A percentile compares a stretch with the other conserved stretches of the same genome.
Evolutionary conservation across 176 grass and related monocot species (phyloP).

Genomic region (Thalia dealbata): DNA sequence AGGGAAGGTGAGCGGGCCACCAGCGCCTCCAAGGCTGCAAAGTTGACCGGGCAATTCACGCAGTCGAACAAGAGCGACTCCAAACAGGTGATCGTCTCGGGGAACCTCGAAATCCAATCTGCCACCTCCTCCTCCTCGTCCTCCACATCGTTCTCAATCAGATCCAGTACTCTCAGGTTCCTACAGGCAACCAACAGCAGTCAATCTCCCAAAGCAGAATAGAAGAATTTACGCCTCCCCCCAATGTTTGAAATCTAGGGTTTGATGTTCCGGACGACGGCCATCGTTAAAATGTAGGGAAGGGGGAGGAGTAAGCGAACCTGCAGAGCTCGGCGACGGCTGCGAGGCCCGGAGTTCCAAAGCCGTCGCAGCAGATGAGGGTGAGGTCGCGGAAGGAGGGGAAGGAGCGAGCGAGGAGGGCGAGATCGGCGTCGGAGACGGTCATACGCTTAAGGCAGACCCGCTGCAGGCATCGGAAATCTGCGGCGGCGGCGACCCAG

Average conservation of each 20-base stretch:
- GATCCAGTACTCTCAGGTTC: conserved; percentile 51
- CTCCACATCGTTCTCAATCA: conserved; percentile 52
- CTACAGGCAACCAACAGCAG: conserved; percentile 17
- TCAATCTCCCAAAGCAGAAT: neutral
- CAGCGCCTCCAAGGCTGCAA: conserved; percentile 55
- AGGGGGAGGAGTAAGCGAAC: conserved; percentile 13
- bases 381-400: conserved; percentile 52
- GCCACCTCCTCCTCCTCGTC: conserved; percentile 33
- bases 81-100: conserved; percentile 32
- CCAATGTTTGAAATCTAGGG: neutral
- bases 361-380: conserved; percentile 85
- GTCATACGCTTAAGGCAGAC: conserved; percentile 81
- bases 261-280: neutral
- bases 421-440: conserved; percentile 67
- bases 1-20: conserved; percentile 62
- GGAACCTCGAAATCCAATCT: conserved; percentile 72
- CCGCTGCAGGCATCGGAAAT: conserved; percentile 35
- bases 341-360: conserved; percentile 62
- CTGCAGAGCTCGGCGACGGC: conserved; percentile 71
- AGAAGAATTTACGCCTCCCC: neutral
- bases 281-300: neutral
- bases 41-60: conserved; percentile 35
- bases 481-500: conserved; percentile 47
- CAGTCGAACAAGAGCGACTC: conserved; percentile 62
- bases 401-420: conserved; percentile 38